These are phyloP conservation scores for Sporothrix variecibatus DNA, from an alignment of 2,329 filamentous ascomycete genomes.

Conservation along the genomic window DNA sequence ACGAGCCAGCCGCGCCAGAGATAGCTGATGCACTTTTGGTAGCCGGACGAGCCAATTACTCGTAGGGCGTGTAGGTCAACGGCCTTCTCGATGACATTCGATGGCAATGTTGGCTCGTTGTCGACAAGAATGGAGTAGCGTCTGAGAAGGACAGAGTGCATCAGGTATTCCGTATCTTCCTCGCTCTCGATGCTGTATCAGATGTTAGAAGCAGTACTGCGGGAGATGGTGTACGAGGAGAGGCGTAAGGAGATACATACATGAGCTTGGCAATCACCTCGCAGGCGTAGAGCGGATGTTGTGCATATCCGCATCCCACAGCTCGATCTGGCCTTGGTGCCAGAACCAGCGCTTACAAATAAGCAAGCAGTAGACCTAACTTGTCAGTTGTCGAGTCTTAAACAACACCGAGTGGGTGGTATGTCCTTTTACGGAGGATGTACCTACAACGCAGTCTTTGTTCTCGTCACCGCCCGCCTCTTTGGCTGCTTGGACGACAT, in stretches of 20 bases:
- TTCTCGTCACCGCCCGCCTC: conserved; percentile 78
- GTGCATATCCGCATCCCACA: conserved; percentile 91
- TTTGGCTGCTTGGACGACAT: conserved; percentile 77
- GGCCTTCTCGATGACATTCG: conserved; percentile 90
- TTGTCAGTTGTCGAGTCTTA: background rate
- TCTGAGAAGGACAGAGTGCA: conserved; percentile 81
- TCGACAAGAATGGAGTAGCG: conserved; percentile 81
- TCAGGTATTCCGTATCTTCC: conserved; percentile 74
- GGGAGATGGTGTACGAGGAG: background rate
- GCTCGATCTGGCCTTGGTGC: conserved; percentile 74
- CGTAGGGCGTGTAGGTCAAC: conserved; percentile 88
- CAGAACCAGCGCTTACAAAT: conserved; percentile 74
- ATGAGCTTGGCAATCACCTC: conserved; percentile 87
- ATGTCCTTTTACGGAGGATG: background rate
- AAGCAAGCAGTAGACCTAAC: conserved; percentile 70
- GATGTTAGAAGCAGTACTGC: background rate
- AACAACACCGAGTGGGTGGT: background rate
- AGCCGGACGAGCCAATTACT: conserved; percentile 89
- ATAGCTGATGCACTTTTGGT: conserved; percentile 91
- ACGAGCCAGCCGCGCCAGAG: conserved; percentile 96
- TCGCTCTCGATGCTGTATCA: conserved; percentile 74
- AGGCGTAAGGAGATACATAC: conserved; percentile 36
- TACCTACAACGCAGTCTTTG: conserved; percentile 66
- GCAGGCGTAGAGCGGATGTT: conserved; percentile 76
- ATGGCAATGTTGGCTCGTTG: conserved; percentile 68